Base-by-base conservation (phyloP, 2,329 filamentous ascomycete species). In the Trematosphaeria pertusa region DNA sequence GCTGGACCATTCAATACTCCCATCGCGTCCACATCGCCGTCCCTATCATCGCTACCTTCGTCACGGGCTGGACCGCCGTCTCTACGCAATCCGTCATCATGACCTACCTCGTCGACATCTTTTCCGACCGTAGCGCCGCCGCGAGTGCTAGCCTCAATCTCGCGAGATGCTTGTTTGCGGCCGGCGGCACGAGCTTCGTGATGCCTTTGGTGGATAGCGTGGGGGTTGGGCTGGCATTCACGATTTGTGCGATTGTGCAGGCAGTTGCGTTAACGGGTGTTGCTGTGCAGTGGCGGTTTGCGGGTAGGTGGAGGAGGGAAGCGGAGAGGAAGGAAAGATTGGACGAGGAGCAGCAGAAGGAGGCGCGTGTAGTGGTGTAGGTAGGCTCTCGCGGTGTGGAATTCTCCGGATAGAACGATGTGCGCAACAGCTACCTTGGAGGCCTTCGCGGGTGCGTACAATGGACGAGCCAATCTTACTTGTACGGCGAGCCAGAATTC, bases 81-180 rank as follows among this genome's bases (percentile, higher is more conserved):
- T 80, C 79, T 0, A 79, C 73, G 3, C 74, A 80, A 31, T 77
- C 75, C 1, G 56, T 78, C 1, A 70, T 81, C 24, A 78, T 74
- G 64, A 83, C 80, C 0, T 82, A 80, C 45, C 68, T 83, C 0
- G 75, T 83, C 3, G 81, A 84, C 52, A 63, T 82, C 0, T 83
- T 80, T 48, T 73, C 75, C 0, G 74, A 76, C 10, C 66, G 68
- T 7, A 79, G 77, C 45, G 81, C 80, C 0, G 76, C 77, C 0
- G 80, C 80, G 0, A 81, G 73, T 35, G 81, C 81, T 0, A 78
- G 76, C 34, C 57, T 82, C 17, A 84, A 83, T 50, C 69, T 84
- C 3, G 76, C 77, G 1, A 62, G 80, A 30, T 84, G 80, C 49
- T 52, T 82, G 2, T 72, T 81, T 22, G 80, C 76, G 0, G 81